Conservation (phyloP, 2,329 filamentous ascomycete species). For the Fusarium armeniacum region DNA sequence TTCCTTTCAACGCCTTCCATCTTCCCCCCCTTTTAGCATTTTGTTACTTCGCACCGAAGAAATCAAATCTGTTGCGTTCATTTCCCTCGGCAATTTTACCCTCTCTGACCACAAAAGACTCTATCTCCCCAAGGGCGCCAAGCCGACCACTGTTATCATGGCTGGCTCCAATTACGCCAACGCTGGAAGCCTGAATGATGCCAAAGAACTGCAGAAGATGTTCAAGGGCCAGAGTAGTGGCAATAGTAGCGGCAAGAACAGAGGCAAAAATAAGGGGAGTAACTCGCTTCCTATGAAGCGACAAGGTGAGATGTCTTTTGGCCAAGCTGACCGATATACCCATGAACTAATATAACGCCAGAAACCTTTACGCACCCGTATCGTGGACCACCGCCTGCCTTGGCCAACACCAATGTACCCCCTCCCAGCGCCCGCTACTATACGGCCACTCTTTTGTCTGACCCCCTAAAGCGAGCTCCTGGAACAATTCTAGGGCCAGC, state of each 20-base stretch:
- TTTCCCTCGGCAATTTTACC: neutral
- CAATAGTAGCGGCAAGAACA: neutral
- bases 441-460: conserved; percentile 17
- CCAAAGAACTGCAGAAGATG: conserved; percentile 46
- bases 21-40: neutral
- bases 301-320: conserved; percentile 18
- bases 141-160: neutral
- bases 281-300: conserved; percentile 22
- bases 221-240: conserved; percentile 36
- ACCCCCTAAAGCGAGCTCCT: conserved; percentile 18
- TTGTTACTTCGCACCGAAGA: neutral
- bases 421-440: conserved; percentile 44
- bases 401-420: conserved; percentile 10
- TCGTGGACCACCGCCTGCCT: conserved; percentile 8
- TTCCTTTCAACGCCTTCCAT: conserved; percentile 8
- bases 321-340: neutral
- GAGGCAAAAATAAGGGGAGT: neutral
- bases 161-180: conserved; percentile 42
- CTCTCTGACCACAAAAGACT: neutral
- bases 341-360: conserved; percentile 12
- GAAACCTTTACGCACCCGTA: conserved; percentile 11
- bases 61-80: neutral
- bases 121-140: neutral
- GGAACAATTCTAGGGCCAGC: conserved; percentile 43
- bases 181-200: conserved; percentile 47